A percentile compares a stretch with the other conserved stretches of the same genome.
These are phyloP conservation scores for Cydonia oblonga DNA, from an alignment of 331 rosid genomes.

Conservation along the genomic window DNA sequence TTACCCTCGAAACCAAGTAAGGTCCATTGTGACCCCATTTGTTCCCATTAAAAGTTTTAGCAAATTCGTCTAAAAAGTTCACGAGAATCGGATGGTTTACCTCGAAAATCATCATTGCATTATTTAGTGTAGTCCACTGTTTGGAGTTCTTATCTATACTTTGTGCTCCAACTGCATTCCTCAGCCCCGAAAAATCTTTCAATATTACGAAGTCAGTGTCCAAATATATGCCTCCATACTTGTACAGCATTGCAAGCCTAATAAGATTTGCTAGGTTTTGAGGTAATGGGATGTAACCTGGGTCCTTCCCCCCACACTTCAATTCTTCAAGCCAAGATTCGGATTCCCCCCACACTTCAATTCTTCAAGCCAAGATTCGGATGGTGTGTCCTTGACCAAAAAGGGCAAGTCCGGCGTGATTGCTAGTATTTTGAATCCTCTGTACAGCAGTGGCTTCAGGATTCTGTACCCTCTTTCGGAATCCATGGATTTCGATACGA, in stretches of 20 bases:
- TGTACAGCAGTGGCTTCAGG: constrained; percentile 5
- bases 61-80: constrained; percentile 5
- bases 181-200: not conserved
- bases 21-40: constrained; percentile 24
- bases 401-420: constrained; percentile 10
- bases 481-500: constrained; percentile 15
- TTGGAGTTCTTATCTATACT: not conserved
- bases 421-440: not conserved
- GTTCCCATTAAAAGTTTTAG: constrained; percentile 10
- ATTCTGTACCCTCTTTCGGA: constrained; percentile 1
- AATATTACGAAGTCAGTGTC: constrained; percentile 8
- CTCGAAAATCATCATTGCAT: constrained; percentile 7
- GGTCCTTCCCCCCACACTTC: not conserved
- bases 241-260: constrained; percentile 11
- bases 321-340: constrained; percentile 10
- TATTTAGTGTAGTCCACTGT: constrained; percentile 5
- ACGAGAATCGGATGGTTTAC: constrained; percentile 5
- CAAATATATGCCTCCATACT: constrained; percentile 19
- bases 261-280: constrained; percentile 12
- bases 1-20: constrained; percentile 11
- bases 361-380: constrained; percentile 5
- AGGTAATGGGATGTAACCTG: constrained; percentile 2
- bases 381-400: constrained; percentile 9
- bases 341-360: not conserved
- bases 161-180: constrained; percentile 11